Base-by-base conservation (phyloP, 2,329 filamentous ascomycete species). In the Chaetomiaceae sp. region DNA sequence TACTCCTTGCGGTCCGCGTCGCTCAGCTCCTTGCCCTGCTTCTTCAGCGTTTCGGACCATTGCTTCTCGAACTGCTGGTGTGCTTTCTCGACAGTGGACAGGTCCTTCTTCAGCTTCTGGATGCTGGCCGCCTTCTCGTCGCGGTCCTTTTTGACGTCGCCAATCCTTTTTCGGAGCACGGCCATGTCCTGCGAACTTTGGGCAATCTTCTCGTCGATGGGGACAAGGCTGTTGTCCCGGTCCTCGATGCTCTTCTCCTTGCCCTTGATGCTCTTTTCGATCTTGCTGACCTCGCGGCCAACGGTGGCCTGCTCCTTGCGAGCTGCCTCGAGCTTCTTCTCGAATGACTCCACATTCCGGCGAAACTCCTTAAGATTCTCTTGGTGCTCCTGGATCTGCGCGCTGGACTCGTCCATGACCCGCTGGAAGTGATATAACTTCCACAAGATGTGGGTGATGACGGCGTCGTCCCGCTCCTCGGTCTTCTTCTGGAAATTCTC, bases 341-440 rank as follows among this genome's bases (percentile, higher is more conserved):
- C 86, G 56, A 87, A 95, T 45, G 86, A 82, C 59, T 94, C 86
- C 17, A 96, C 84, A 29, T 88, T 89, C 38, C 93, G 86, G 42
- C 86, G 83, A 62, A 89, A 86, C 65, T 97, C 91, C 64, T 95
- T 95, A 17, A 98, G 74, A 57, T 97, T 90, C 61, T 95, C 88
- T 60, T 97, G 90, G 58, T 96, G 89, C 57, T 87, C 88, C 59
- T 91, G 84, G 48, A 98, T 98, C 59, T 93, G 84, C 36, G 81
- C 82, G 56, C 85, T 90, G 19, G 93, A 95, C 57, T 91, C 86
- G 57, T 96, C 88, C 72, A 98, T 96, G 24, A 89, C 79, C 48
- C 84, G 85, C 65, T 98, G 91, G 63, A 95, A 94, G 61, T 95
- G 89, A 64, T 88, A 97, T 1, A 98, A 75, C 68, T 96, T 97